These are phyloP conservation scores for Leavenworthia alabamica DNA, from an alignment of 345 rosid species.

Conservation along the genomic window DNA sequence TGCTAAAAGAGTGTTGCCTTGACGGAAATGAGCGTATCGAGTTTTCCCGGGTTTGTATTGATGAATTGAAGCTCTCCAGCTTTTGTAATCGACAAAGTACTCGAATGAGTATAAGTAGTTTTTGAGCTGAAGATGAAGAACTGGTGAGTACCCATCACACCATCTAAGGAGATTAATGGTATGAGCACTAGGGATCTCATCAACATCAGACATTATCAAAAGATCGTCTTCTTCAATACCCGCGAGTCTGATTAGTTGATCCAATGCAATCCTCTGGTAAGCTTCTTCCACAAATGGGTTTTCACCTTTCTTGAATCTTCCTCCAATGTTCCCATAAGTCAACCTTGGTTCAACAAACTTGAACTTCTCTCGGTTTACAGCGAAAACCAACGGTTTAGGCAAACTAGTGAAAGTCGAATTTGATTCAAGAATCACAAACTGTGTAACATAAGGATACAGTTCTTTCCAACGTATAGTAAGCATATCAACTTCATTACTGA, in stretches of 20 bases:
- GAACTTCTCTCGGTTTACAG: slow-evolving; percentile 47
- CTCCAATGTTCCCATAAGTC: slow-evolving; percentile 75
- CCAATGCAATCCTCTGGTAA: slow-evolving; percentile 81
- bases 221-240: slow-evolving; percentile 90
- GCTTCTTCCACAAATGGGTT: slow-evolving; percentile 94
- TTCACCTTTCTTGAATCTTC: slow-evolving; percentile 75
- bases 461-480: slow-evolving; percentile 86
- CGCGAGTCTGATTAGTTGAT: slow-evolving; percentile 72
- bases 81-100: slow-evolving; percentile 56
- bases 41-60: slow-evolving; percentile 55
- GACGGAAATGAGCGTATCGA: slow-evolving; percentile 79
- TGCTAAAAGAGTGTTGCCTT: slow-evolving; percentile 55
- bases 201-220: slow-evolving; percentile 94
- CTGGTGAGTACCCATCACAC: slow-evolving; percentile 73
- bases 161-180: slow-evolving; percentile 82
- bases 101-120: slow-evolving; percentile 86
- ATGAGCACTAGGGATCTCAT: slow-evolving; percentile 93
- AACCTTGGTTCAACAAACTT: slow-evolving; percentile 64
- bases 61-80: slow-evolving; percentile 95
- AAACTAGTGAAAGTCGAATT: slow-evolving; percentile 83
- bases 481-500: slow-evolving; percentile 76
- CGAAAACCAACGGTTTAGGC: slow-evolving; percentile 57
- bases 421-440: slow-evolving; percentile 84
- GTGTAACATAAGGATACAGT: slow-evolving; percentile 66
- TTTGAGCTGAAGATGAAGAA: slow-evolving; percentile 82